phyloP scores from a whole-genome alignment of 2,329 filamentous ascomycete genomes.

The Chrysosporium keratinophilum region DNA sequence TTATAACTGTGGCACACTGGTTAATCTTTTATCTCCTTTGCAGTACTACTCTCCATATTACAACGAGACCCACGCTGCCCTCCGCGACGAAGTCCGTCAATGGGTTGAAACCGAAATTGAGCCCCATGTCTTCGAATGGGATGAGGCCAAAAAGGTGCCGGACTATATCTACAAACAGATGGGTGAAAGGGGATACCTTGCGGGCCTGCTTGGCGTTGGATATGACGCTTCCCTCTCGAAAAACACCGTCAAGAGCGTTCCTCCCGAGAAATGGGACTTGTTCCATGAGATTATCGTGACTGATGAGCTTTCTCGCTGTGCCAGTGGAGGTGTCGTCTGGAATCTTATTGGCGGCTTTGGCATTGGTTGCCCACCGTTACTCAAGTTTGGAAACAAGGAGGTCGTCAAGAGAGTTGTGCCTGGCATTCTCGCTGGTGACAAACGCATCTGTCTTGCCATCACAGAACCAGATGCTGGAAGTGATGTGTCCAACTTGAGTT shows the following conservation, averaged over 20 bases:
- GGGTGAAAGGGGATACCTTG: constrained; percentile 81
- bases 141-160: constrained; percentile 85
- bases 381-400: constrained; percentile 81
- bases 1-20: not conserved
- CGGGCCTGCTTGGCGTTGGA: constrained; percentile 71
- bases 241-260: constrained; percentile 63
- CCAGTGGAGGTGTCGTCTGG: constrained; percentile 91
- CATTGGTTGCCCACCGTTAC: constrained; percentile 81
- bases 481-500: constrained; percentile 90
- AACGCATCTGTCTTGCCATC: constrained; percentile 94
- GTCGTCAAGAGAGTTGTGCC: constrained; percentile 82
- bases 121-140: constrained; percentile 90
- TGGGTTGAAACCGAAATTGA: constrained; percentile 87
- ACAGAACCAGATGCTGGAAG: constrained; percentile 92
- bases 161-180: constrained; percentile 88
- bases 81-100: constrained; percentile 80
- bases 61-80: constrained; percentile 84
- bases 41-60: constrained; percentile 95
- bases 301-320: constrained; percentile 81
- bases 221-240: constrained; percentile 68
- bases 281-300: constrained; percentile 97
- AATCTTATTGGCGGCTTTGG: constrained; percentile 94
- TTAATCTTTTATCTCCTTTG: constrained; percentile 1
- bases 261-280: constrained; percentile 86
- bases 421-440: constrained; percentile 79